Conservation (phyloP, 768 basidiomycete genomes). For the Pisolithus orientalis region DNA sequence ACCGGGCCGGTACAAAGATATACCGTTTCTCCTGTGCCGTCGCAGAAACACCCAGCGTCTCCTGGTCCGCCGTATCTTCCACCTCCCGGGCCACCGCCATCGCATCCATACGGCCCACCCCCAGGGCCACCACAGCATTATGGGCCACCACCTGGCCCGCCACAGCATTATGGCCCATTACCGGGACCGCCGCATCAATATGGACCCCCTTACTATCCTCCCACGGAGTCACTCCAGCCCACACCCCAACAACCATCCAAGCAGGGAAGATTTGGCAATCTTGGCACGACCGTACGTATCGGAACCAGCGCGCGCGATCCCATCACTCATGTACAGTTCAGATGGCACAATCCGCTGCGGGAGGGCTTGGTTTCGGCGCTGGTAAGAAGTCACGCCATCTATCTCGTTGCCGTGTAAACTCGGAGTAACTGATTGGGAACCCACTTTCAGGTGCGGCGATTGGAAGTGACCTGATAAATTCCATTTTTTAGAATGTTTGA, state of each 20-base stretch:
- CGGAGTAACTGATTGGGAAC: neutral
- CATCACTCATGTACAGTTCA: neutral
- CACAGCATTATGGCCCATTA: constrained; percentile 7
- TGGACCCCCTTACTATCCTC: constrained; percentile 15
- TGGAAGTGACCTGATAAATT: constrained; percentile 38
- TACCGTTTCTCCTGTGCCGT: neutral
- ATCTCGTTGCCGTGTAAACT: neutral
- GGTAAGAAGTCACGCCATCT: constrained; percentile 18
- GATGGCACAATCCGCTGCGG: constrained; percentile 29
- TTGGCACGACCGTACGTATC: constrained; percentile 32
- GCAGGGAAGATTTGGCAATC: constrained; percentile 29
- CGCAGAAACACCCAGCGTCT: constrained; percentile 2
- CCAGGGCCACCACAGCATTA: neutral
- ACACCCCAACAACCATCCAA: constrained; percentile 22
- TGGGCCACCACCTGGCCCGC: neutral
- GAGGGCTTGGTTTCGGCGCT: constrained; percentile 45
- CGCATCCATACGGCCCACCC: neutral
- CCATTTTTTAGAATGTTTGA: constrained; percentile 34
- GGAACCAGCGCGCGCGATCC: neutral
- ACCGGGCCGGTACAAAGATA: constrained; percentile 6
- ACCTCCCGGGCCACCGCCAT: neutral
- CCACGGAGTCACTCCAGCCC: constrained; percentile 33
- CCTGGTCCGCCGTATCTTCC: neutral
- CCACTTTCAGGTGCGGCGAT: constrained; percentile 35
- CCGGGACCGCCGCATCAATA: constrained; percentile 12